A percentile compares a stretch with the other conserved stretches of the same genome.
These are phyloP conservation scores for Kwoniella mangroviensis DNA, from an alignment of 768 basidiomycete genomes.

Conservation along the genomic window DNA sequence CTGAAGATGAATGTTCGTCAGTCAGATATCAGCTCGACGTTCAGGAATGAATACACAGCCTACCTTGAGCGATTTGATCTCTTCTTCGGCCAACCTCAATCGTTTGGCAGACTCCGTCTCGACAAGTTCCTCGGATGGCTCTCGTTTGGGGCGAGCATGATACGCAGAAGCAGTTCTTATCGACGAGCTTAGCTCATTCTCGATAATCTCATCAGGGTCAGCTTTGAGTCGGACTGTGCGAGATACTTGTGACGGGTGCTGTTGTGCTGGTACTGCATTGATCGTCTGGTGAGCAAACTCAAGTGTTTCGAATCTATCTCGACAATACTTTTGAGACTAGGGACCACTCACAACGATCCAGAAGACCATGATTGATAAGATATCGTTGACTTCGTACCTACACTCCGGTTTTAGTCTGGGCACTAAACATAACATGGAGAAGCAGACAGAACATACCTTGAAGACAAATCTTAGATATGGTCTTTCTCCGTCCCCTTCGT, in stretches of 20 bases:
- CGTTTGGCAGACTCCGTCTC: background rate
- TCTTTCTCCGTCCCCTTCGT: slow-evolving; percentile 3
- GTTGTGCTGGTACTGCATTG: slow-evolving; percentile 17
- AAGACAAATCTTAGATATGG: slow-evolving; percentile 18
- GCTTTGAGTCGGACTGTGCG: slow-evolving; percentile 12
- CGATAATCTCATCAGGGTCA: slow-evolving; percentile 2
- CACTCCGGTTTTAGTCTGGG: background rate
- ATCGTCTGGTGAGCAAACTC: background rate
- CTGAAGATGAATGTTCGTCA: background rate
- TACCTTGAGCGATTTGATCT: slow-evolving; percentile 3
- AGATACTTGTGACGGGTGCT: slow-evolving; percentile 22
- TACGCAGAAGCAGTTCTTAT: background rate
- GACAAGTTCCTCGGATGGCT: background rate
- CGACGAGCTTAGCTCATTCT: background rate
- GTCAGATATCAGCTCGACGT: background rate
- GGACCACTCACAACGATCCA: slow-evolving; percentile 17
- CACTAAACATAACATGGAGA: no score
- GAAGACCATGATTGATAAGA: slow-evolving; percentile 1
- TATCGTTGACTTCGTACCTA: slow-evolving; percentile 14
- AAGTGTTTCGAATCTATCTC: background rate
- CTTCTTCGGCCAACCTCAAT: background rate
- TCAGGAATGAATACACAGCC: no score
- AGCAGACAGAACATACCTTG: slow-evolving; percentile 9
- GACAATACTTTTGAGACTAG: background rate
- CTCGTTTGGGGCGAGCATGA: background rate